phyloP scores from a whole-genome alignment of 768 basidiomycete genomes.

The Harrya chromipes region DNA sequence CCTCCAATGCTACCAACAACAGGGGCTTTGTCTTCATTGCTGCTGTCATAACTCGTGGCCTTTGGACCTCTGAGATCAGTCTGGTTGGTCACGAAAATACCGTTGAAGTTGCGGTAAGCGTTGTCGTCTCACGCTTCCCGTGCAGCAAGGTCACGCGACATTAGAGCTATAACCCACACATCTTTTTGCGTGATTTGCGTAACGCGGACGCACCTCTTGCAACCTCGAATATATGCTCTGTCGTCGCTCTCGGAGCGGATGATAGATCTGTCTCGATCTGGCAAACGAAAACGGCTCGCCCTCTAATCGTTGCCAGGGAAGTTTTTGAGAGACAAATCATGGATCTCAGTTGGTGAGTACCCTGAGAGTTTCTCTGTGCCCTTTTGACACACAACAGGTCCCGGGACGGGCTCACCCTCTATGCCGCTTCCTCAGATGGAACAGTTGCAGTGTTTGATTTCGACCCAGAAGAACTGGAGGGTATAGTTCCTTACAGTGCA shows the following conservation, averaged over 20 bases:
- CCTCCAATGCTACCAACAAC: conserved; percentile 96
- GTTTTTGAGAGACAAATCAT: conserved; percentile 93
- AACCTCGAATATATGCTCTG: conserved; percentile 84
- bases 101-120: conserved; percentile 86
- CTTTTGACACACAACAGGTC: conserved; percentile 55
- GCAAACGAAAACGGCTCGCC: conserved; percentile 90
- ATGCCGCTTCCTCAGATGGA: conserved; percentile 94
- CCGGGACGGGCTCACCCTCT: conserved; percentile 86
- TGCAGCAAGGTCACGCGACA: conserved; percentile 5
- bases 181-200: conserved; percentile 84
- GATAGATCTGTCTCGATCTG: conserved; percentile 93
- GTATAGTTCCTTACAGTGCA: conserved; percentile 68
- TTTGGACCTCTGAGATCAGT: conserved; percentile 90
- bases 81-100: conserved; percentile 97
- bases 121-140: background rate
- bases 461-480: conserved; percentile 73
- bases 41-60: conserved; percentile 85
- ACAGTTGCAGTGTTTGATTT: conserved; percentile 89
- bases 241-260: conserved; percentile 91
- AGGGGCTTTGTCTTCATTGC: conserved; percentile 97
- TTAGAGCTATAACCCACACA: conserved; percentile 81
- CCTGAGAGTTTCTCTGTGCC: background rate
- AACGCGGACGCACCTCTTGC: conserved; percentile 63
- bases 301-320: conserved; percentile 89
- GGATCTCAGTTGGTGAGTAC: conserved; percentile 87